These are phyloP conservation scores for Fagus sylvatica DNA, from an alignment of 306 rosid species.

Conservation along the genomic window DNA sequence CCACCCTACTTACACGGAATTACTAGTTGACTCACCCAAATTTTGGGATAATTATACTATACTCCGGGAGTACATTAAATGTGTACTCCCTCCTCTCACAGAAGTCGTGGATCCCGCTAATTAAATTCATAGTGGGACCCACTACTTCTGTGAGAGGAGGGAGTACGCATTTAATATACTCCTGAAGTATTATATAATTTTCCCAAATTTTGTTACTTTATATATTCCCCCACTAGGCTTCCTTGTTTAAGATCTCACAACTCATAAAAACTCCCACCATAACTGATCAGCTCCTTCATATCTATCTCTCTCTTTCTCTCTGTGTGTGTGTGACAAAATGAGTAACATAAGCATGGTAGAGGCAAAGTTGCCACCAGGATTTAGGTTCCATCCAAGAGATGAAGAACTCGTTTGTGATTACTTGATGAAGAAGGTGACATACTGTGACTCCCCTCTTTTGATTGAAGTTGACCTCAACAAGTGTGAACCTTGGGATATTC, in stretches of 20 bases:
- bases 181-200: background rate
- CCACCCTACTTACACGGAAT: slow-evolving; percentile 29
- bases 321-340: slow-evolving; percentile 33
- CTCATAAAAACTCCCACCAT: slow-evolving; percentile 8
- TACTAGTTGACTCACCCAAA: slow-evolving; percentile 49
- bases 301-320: background rate
- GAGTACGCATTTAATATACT: too few species aligned
- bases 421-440: slow-evolving; percentile 65
- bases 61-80: too few species aligned
- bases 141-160: too few species aligned
- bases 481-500: slow-evolving; percentile 97
- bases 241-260: slow-evolving; percentile 6
- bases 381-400: slow-evolving; percentile 92
- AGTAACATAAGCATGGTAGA: slow-evolving; percentile 86
- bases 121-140: too few species aligned
- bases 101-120: too few species aligned
- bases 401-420: slow-evolving; percentile 93
- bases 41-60: too few species aligned
- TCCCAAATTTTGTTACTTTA: slow-evolving; percentile 37
- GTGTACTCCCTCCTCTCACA: too few species aligned
- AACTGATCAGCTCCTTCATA: slow-evolving; percentile 6
- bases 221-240: slow-evolving; percentile 31
- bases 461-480: slow-evolving; percentile 93
- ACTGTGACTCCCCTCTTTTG: slow-evolving; percentile 55
- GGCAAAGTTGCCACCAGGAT: slow-evolving; percentile 85